Conservation (phyloP, 768 basidiomycete species). For the Lentinula boryana region DNA sequence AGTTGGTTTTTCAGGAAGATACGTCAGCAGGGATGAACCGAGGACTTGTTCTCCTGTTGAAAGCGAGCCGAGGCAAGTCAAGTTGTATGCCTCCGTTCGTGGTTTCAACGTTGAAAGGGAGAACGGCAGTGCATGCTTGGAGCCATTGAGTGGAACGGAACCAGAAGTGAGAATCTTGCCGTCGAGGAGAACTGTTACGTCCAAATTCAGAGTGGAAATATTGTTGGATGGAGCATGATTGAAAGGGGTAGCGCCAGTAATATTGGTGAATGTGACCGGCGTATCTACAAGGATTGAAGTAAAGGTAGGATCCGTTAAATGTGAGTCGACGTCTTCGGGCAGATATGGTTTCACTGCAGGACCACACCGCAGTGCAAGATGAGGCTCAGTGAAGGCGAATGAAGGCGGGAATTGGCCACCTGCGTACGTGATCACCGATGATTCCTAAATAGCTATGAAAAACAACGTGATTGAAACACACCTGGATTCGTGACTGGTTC, state of each 20-base stretch:
- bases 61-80: constrained; percentile 33
- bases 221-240: constrained; percentile 18
- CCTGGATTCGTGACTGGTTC: constrained; percentile 39
- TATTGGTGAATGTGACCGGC: constrained; percentile 38
- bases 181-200: constrained; percentile 39
- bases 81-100: constrained; percentile 28
- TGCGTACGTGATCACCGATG: constrained; percentile 4
- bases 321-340: constrained; percentile 35
- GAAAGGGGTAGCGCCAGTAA: constrained; percentile 42
- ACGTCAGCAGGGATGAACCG: constrained; percentile 38
- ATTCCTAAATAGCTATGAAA: not conserved
- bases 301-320: constrained; percentile 22
- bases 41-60: constrained; percentile 27
- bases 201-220: constrained; percentile 14
- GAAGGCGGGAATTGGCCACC: constrained; percentile 41
- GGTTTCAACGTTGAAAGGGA: constrained; percentile 41
- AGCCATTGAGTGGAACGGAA: constrained; percentile 43
- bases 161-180: constrained; percentile 39
- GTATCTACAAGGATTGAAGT: constrained; percentile 48
- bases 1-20: constrained; percentile 40
- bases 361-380: constrained; percentile 52
- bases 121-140: constrained; percentile 43
- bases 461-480: constrained; percentile 1
- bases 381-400: constrained; percentile 28
- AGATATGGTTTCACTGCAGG: constrained; percentile 58